Evolutionary conservation across 371 early-diverging fungal species (phyloP).

Genomic region (Haplosporangium sp.): DNA sequence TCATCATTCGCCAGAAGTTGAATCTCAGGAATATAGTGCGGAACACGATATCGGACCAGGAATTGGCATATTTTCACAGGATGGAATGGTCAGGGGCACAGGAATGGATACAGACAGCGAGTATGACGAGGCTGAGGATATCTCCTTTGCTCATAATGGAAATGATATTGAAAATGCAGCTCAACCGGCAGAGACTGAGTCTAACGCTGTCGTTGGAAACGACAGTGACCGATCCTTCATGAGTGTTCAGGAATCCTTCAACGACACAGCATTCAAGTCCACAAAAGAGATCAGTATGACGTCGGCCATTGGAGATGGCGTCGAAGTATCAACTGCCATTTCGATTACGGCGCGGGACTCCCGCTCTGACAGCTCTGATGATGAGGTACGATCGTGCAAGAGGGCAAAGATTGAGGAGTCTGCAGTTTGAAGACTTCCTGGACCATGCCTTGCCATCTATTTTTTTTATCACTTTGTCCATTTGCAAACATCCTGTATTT

Average conservation of each 20-base stretch:
- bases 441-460: not conserved
- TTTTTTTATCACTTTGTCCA: not conserved
- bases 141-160: constrained; percentile 9
- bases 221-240: constrained; percentile 48
- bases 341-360: constrained; percentile 1
- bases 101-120: constrained; percentile 49
- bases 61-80: constrained; percentile 53
- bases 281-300: constrained; percentile 7
- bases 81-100: constrained; percentile 47
- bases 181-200: constrained; percentile 5
- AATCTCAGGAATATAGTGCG: constrained; percentile 14
- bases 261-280: not conserved
- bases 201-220: constrained; percentile 20
- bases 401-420: constrained; percentile 16
- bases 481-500: not conserved
- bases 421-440: not conserved
- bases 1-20: constrained; percentile 19
- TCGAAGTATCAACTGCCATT: constrained; percentile 6
- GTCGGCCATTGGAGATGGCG: constrained; percentile 7
- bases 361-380: constrained; percentile 21
- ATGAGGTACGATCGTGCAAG: constrained; percentile 21
- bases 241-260: constrained; percentile 47
- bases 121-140: constrained; percentile 16
- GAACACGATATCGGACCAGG: constrained; percentile 31
- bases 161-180: not conserved